A percentile compares a stretch with the other conserved stretches of the same genome.
Conservation (phyloP, 805 yeast species). For the Metschnikowia rubicola region DNA sequence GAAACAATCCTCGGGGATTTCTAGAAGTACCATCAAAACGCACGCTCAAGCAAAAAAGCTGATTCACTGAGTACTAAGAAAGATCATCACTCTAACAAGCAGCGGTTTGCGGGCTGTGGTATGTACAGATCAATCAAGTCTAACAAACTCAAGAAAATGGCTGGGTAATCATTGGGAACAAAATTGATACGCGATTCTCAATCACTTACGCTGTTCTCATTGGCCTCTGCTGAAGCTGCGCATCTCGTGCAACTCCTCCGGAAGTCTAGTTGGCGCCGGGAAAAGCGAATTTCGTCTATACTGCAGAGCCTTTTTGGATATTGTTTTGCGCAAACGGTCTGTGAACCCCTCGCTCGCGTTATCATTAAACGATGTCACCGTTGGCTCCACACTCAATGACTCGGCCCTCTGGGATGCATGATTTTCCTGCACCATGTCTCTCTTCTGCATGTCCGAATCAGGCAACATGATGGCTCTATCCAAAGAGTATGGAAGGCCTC, state of each 20-base stretch:
- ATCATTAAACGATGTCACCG: constrained; percentile 11
- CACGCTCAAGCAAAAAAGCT: too few species aligned
- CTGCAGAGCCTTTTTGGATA: constrained; percentile 13
- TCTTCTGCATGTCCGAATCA: constrained; percentile 56
- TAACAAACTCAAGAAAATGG: too few species aligned
- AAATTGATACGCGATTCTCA: not conserved
- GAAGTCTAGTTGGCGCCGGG: constrained; percentile 18
- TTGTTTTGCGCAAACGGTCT: constrained; percentile 7
- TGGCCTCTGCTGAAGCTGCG: constrained; percentile 1
- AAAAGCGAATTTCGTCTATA: constrained; percentile 17
- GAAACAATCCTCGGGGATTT: too few species aligned
- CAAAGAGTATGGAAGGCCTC: constrained; percentile 90
- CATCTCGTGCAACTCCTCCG: constrained; percentile 13
- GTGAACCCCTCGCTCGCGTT: constrained; percentile 9
- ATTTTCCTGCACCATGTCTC: constrained; percentile 59
- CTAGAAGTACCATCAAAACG: too few species aligned
- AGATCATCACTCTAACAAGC: too few species aligned
- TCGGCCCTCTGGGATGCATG: constrained; percentile 37
- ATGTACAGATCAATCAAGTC: too few species aligned
- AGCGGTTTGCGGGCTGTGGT: too few species aligned
- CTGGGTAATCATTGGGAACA: too few species aligned
- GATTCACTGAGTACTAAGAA: too few species aligned
- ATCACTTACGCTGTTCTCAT: not conserved
- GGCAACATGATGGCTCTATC: constrained; percentile 93
- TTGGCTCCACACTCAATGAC: constrained; percentile 13